Percentiles rank a stretch among this genome's conserved stretches.
These are phyloP conservation scores for Rhododendron vialii DNA, from an alignment of 148 eudicot genomes.

Conservation along the genomic window DNA sequence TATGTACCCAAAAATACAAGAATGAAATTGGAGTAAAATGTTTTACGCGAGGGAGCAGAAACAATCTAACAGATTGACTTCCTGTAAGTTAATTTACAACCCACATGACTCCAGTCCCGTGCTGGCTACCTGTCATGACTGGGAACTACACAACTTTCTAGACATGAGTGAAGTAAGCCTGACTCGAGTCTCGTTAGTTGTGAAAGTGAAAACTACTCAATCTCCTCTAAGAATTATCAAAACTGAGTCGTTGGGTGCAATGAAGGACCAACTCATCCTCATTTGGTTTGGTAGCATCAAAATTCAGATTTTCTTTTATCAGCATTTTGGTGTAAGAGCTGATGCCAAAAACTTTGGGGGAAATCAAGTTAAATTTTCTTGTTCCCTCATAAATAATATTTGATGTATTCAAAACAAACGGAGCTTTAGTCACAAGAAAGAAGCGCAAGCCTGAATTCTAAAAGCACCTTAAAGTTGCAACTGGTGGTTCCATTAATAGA, in stretches of 20 bases:
- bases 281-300: background rate
- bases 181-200: background rate
- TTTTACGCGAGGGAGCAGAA: background rate
- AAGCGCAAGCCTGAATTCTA: background rate
- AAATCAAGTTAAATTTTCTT: background rate
- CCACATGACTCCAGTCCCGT: background rate
- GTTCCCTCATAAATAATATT: background rate
- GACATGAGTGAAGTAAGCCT: background rate
- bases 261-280: background rate
- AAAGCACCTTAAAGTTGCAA: slow-evolving; percentile 86
- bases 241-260: background rate
- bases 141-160: background rate
- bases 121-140: background rate
- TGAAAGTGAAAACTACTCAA: background rate
- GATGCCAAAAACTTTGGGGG: background rate
- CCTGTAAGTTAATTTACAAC: background rate
- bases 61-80: background rate
- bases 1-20: background rate
- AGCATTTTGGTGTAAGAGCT: background rate
- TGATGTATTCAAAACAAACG: background rate
- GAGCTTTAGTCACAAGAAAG: background rate
- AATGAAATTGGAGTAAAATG: background rate
- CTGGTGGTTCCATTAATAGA: slow-evolving; percentile 89
- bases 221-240: background rate
- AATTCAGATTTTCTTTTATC: too few species aligned